Percentiles rank a stretch among this genome's conserved stretches.
Conservation (phyloP, 1,284 basidiomycete genomes). For the Trametes hirsuta region DNA sequence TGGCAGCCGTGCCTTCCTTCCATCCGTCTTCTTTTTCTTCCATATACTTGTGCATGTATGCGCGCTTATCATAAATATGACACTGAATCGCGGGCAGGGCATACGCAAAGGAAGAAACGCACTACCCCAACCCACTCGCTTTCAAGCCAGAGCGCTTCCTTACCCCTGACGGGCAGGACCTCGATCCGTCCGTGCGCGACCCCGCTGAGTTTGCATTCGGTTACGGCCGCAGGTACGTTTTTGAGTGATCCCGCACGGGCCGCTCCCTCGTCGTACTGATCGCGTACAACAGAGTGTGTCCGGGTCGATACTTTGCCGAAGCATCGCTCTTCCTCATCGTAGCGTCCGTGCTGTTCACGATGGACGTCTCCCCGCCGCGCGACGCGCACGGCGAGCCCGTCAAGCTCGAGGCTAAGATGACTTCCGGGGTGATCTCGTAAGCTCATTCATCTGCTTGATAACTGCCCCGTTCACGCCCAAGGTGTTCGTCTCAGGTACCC, state of each 20-base stretch:
- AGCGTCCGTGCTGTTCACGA: slow-evolving; percentile 11
- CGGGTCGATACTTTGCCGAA: slow-evolving; percentile 25
- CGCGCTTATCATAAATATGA: background rate
- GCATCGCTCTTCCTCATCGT: slow-evolving; percentile 13
- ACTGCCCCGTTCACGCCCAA: too few relatives aligned
- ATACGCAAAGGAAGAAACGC: slow-evolving; percentile 15
- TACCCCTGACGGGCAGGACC: slow-evolving; percentile 15
- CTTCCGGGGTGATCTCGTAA: background rate
- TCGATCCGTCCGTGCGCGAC: slow-evolving; percentile 13
- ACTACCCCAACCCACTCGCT: slow-evolving; percentile 18
- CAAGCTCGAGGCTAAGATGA: background rate
- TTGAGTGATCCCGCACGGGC: too few relatives aligned
- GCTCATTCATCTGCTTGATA: background rate
- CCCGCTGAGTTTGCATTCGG: slow-evolving; percentile 20
- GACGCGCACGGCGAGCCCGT: slow-evolving; percentile 1
- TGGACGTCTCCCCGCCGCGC: slow-evolving; percentile 2
- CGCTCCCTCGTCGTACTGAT: too few relatives aligned
- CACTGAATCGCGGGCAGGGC: background rate
- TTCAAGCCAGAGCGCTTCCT: slow-evolving; percentile 26
- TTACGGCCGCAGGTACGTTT: slow-evolving; percentile 24
- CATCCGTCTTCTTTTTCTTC: background rate
- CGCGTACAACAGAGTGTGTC: slow-evolving; percentile 21
- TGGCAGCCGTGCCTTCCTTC: background rate
- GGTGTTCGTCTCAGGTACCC: background rate
- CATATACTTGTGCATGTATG: background rate